Percentiles rank a stretch among this genome's conserved stretches.
Evolutionary conservation across 1,284 basidiomycete species (phyloP).

Genomic region (Entoloma clypeatum): DNA sequence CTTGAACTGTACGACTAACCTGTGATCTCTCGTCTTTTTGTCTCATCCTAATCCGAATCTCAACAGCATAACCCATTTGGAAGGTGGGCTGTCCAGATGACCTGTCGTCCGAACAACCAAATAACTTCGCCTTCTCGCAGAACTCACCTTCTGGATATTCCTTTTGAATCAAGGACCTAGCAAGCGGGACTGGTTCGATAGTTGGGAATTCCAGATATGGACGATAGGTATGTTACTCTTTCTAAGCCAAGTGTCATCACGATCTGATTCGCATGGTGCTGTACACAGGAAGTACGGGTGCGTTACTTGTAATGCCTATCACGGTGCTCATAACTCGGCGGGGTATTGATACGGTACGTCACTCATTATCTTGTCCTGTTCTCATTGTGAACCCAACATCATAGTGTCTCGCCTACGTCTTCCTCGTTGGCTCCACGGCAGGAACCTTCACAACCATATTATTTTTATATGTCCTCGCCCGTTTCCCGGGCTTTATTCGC

Average conservation of each 20-base stretch:
- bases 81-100: conserved; percentile 42
- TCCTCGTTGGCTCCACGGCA: conserved; percentile 60
- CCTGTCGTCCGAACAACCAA: conserved; percentile 4
- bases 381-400: conserved; percentile 4
- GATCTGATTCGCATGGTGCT: conserved; percentile 14
- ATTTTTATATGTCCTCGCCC: conserved; percentile 63
- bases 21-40: conserved; percentile 1
- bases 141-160: conserved; percentile 75
- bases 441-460: conserved; percentile 60
- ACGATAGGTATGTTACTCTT: conserved; percentile 42
- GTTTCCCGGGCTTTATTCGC: conserved; percentile 64
- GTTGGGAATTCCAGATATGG: conserved; percentile 64
- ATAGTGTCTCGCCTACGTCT: conserved; percentile 65
- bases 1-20: conserved; percentile 63
- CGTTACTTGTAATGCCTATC: conserved; percentile 65
- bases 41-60: conserved; percentile 8
- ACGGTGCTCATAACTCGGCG: conserved; percentile 55
- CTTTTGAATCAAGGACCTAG: conserved; percentile 66
- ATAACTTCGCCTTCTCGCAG: conserved; percentile 32
- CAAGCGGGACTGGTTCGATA: conserved; percentile 66
- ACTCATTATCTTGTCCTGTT: conserved; percentile 6
- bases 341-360: conserved; percentile 51
- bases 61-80: conserved; percentile 71
- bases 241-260: conserved; percentile 9
- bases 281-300: conserved; percentile 51